Conservation (phyloP, 805 yeast genomes). For the Monosporozyma aerobia region DNA sequence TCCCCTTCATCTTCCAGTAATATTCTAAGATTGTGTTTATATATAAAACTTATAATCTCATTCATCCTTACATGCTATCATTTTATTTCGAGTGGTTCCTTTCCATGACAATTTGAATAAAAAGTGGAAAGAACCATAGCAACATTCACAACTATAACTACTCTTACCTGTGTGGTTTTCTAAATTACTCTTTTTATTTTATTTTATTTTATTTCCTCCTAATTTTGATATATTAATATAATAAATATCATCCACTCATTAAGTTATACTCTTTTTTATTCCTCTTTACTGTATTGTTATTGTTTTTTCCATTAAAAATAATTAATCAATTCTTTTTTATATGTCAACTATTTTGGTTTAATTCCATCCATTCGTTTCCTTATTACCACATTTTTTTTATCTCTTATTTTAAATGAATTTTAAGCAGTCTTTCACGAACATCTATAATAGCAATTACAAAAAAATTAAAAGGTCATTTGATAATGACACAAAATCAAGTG, state of each 20-base stretch:
- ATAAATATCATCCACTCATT: slow-evolving; percentile 1
- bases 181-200: neutral
- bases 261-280: neutral
- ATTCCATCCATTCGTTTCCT: slow-evolving; percentile 6
- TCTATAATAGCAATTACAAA: neutral
- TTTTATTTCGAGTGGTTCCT: neutral
- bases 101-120: neutral
- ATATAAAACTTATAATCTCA: neutral
- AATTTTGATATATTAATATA: neutral
- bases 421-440: slow-evolving; percentile 1
- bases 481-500: neutral
- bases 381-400: neutral
- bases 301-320: neutral
- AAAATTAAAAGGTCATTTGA: slow-evolving; percentile 6
- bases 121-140: neutral
- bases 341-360: neutral
- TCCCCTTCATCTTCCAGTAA: neutral
- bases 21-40: neutral
- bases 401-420: slow-evolving; percentile 4
- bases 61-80: neutral
- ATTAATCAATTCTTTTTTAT: neutral
- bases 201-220: neutral
- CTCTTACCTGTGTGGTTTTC: neutral
- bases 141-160: neutral
- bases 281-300: neutral